Conservation (phyloP, 1,139 yeast species). For the Casaregolazyma suthepensis region DNA sequence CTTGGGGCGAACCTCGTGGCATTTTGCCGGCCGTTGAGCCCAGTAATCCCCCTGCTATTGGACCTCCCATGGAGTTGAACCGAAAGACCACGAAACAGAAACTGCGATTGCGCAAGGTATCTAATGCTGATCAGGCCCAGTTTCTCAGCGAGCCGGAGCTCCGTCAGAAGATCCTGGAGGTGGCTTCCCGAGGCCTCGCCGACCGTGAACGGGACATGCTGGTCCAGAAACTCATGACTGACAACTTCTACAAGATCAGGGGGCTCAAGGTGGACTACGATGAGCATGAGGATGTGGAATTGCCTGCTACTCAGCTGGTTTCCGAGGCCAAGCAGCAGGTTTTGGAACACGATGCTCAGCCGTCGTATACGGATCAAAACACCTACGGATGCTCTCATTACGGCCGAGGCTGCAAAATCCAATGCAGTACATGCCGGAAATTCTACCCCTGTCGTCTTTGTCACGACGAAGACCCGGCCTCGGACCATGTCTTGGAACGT, state of each 20-base stretch:
- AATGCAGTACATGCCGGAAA: slow-evolving; percentile 64
- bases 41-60: slow-evolving; percentile 44
- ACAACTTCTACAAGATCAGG: slow-evolving; percentile 47
- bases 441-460: slow-evolving; percentile 86
- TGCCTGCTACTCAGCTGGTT: background rate
- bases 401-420: slow-evolving; percentile 75
- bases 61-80: slow-evolving; percentile 43
- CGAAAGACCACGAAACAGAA: slow-evolving; percentile 7
- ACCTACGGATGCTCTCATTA: slow-evolving; percentile 76
- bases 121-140: background rate
- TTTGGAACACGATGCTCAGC: slow-evolving; percentile 35
- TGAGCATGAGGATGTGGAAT: slow-evolving; percentile 12
- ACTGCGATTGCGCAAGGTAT: background rate
- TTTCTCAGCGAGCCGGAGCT: slow-evolving; percentile 28
- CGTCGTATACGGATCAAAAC: slow-evolving; percentile 44
- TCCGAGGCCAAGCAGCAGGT: slow-evolving; percentile 1
- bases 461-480: slow-evolving; percentile 54
- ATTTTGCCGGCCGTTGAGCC: slow-evolving; percentile 46
- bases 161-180: slow-evolving; percentile 51
- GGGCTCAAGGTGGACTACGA: slow-evolving; percentile 15
- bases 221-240: slow-evolving; percentile 75
- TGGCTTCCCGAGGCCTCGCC: slow-evolving; percentile 43
- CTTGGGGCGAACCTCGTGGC: slow-evolving; percentile 47
- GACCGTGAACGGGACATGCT: slow-evolving; percentile 55
- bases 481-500: slow-evolving; percentile 60